Base-by-base conservation (phyloP, 202 grass and related monocot species). In the Schoenoplectus triqueter region DNA sequence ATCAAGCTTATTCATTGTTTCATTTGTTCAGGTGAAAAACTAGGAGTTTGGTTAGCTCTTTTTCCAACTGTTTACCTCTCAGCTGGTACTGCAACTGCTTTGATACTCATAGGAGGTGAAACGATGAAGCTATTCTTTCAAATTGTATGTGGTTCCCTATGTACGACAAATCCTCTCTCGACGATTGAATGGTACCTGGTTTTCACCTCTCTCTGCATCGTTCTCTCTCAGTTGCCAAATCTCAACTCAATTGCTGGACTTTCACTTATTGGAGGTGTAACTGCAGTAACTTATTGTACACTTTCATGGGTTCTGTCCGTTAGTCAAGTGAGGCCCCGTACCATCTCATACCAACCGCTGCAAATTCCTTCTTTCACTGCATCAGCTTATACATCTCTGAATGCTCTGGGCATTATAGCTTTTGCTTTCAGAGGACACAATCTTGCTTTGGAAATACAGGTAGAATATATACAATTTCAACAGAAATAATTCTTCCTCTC, bases 401-500 rank as follows among this genome's bases (percentile, higher is more conserved):
- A 95, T 60, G 95, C 91, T 73, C 95, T 98, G 72, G 95, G 95
- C 20, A 98, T 98, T 83, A 88, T 95, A 84, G 95, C 91, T 4
- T 98, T 98, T 88, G 95, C 90, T 54, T 98, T 98, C 87, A 90
- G 95, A 87, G 95, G 95, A 2, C 95, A 98, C 88, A 98, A 98
- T 80, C 91, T 98, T 64, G 78, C 92, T 67, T 82, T 98, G 84
- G 95, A 98, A 92, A 98, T 98, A 77, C 95, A 98, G 95, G 95
- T 98, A 82, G 44, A 83, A 71, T 51, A 47, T 20, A 10, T 17
- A 31, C 46, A 21, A 31, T 1, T 17, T 41, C 5, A 78, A 78
- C 46, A 42, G 3, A 54, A 52, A 1, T 15, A 40, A 3, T 57
- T 41, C 10, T 39, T 76, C 4, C 13, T 7, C 15, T 5, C 20